Percentiles rank a stretch among this genome's conserved stretches.
Evolutionary conservation across 352 stramenopile genomes (phyloP).

Genomic region (Pythium aquatile): DNA sequence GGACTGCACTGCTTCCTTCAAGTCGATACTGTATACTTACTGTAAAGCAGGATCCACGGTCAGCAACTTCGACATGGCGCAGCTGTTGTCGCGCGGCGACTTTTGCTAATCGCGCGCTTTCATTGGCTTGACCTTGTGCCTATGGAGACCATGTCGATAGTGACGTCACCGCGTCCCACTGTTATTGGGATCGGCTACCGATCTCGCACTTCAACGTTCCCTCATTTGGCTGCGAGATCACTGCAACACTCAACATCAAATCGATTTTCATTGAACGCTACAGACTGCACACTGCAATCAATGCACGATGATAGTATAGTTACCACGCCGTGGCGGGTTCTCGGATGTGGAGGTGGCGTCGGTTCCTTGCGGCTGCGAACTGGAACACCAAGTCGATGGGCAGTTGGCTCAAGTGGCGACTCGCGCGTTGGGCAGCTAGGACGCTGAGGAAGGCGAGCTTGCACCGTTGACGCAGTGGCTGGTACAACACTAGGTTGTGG

Average conservation of each 20-base stretch:
- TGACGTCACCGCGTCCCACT: neutral
- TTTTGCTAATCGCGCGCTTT: neutral
- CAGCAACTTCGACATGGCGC: too few species aligned
- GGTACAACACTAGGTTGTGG: slow-evolving; percentile 10
- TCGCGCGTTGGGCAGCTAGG: neutral
- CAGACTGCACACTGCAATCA: too few species aligned
- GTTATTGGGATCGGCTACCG: too few species aligned
- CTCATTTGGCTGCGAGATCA: too few species aligned
- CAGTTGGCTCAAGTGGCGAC: slow-evolving; percentile 8
- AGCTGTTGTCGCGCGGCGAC: neutral
- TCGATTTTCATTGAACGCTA: too few species aligned
- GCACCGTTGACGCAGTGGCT: neutral
- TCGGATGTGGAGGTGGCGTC: slow-evolving; percentile 10
- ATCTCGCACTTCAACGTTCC: neutral
- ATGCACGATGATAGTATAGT: too few species aligned
- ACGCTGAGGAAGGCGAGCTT: slow-evolving; percentile 18
- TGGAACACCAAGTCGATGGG: slow-evolving; percentile 13
- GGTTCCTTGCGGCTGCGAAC: neutral
- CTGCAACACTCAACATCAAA: too few species aligned
- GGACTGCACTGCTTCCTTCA: too few species aligned
- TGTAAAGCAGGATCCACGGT: too few species aligned
- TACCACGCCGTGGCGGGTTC: slow-evolving; percentile 14
- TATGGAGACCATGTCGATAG: neutral
- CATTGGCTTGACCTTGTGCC: neutral
- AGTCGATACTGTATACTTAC: too few species aligned